Base-by-base conservation (phyloP, 371 early-diverging fungal species). In the Mortierella sp. region DNA sequence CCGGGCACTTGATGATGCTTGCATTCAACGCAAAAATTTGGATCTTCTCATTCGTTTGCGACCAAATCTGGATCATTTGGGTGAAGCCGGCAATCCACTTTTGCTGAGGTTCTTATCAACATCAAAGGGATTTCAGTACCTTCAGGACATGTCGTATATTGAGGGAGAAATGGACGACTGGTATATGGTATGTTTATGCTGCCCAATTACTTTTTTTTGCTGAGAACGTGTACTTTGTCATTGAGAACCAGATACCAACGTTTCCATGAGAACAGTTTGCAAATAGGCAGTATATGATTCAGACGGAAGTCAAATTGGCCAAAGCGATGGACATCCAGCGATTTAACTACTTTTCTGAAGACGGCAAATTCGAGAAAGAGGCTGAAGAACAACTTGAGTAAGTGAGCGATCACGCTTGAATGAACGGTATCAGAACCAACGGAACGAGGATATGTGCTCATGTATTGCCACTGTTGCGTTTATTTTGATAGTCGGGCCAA, bases 91-190 rank as follows among this genome's bases (percentile, higher is more conserved):
- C 1, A 87, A 91, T 50, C 87, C 92, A 5, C 66, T 94, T 41
- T 63, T 93, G 34, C 66, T 94, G 19, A 58, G 90, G 83, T 90
- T 93, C 53, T 73, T 94, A 30, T 91, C 93, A 0, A 89, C 89
- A 2, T 84, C 92, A 2, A 84, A 82, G 18, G 95, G 95, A 1
- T 92, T 93, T 60, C 72, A 82, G 42, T 91, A 93, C 67, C 67
- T 95, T 43, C 80, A 86, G 39, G 86, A 88, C n/a, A 71, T 87
- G 21, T 91, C 87, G 14, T 94, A 91, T 73, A 86, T 94, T 9
- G 89, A 91, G 51, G 82, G 81, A 31, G 93, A 96, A 76, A 89
- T 94, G 87, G 88, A 90, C 47, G 85, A 88, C 21, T 96, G 96
- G 96, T 89, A 89, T 61, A 88, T 90, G 84, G 95, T 93, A 81